Evolutionary conservation across 345 rosid genomes (phyloP), one percentile per base, ranked within the genome.

Genomic region (Pistacia atlantica): DNA sequence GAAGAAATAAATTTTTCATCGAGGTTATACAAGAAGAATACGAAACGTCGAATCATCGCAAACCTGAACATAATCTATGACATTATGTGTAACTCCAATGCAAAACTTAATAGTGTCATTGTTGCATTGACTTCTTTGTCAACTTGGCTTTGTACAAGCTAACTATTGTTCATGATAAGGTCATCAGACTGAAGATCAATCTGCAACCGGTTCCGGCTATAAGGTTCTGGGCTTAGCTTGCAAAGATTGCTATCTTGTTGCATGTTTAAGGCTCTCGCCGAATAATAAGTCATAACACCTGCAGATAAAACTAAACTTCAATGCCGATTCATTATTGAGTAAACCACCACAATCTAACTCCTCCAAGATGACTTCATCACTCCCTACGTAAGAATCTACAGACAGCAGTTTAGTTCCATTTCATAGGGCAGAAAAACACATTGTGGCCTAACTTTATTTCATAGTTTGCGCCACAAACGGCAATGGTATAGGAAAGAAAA

Each of bases 311-410:
- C 64, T 18, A 6, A 62, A 31, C 31, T 71, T 71, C 54, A 37
- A 45, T 28, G 56, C 48, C 3, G 22, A 68, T 49, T 28, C 42
- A 48, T 38, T 25, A 72, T 59, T 14, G 4, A 25, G 56, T 42
- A 20, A 59, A 28, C 67, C 22, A 65, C 31, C 8, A 7, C 25
- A 7, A 18, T 8, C 46, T 22, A 49, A 18, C 71, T 59, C 11
- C 57, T 69, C 3, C 58, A 2, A 51, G 69, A 75, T 59, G 46
- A 17, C 69, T 33, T 58, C 63, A 54, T 18, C 25, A 71, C 61
- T 25, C 28, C 71, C 33, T 71, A 71, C 74, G 11, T 14, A 2
- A 55, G 4, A 1, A 42, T 42, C 46, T 6, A 8, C 46, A 42
- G 46, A 42, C 10, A 5, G 9, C 8, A 7, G 46, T 42, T 7